Base-by-base conservation (phyloP, 129 eudicot species). In the Dittrichia graveolens region DNA sequence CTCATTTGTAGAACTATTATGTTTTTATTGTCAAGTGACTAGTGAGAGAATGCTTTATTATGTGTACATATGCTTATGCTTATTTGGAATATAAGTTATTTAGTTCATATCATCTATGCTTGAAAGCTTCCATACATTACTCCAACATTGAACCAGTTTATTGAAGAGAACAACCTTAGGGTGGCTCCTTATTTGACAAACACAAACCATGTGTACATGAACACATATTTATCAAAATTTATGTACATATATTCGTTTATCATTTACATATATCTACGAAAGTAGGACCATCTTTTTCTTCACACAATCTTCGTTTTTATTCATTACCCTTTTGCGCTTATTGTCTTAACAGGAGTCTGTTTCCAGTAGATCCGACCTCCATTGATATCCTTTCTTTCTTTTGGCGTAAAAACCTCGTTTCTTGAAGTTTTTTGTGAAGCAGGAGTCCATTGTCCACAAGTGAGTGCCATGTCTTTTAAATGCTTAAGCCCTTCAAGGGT, bases 381-480 rank as follows among this genome's bases (percentile, higher is more conserved):
- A 49, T 57, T 76, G 47, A 61, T 79, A 54, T 81, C 72, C 10
- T 80, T 69, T 47, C 67, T 56, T 31, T 82, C 92, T 76, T 72
- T 82, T 1, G 81, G 52, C 19, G 56, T 52, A 63, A 64, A 74
- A 69, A 75, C 83, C 45, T 78, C 84, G 5, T 77, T 50, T 75
- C 83, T 90, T 9, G 82, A 63, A 8, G 66, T 71, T 72, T 78
- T 78, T 38, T 53, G 61, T 3, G 98, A 72, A 57, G 87, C 74
- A 9, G 91, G 75, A 48, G 93, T 88, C 97, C 97, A 90, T 24
- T 87, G 89, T n/a, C 98, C 97, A 66, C 81, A 64, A 65, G 88
- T 60, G 43, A 94, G 46, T 1, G 98, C 98, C 98, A 94, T 94
- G 54, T 94, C 98, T 81, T 75, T 90, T 5, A 84, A 71, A 45